Evolutionary conservation across 2,329 filamentous ascomycete genomes (phyloP), one percentile per base, ranked within the genome.

Genomic region (Colletotrichum godetiae): DNA sequence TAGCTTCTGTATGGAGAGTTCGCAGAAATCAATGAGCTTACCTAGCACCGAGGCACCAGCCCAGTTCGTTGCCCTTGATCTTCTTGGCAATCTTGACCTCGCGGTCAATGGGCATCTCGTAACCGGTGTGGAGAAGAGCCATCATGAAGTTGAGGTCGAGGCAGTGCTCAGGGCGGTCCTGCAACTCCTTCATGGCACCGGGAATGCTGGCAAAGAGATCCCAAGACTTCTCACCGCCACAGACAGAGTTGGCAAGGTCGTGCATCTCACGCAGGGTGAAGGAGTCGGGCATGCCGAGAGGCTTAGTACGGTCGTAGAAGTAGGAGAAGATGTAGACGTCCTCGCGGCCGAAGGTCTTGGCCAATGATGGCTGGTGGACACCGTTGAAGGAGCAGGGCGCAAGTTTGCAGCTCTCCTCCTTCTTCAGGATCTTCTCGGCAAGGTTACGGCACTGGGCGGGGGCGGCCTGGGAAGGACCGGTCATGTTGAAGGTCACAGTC

Each of bases 71-170:
- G 69, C 92, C 92, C 86, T 97, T 96, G 81, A 99, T 97, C 89
- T 98, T 98, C 93, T 99, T 99, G 73, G 96, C 97, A 81, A 98
- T 97, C 88, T 94, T 96, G 76, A 99, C 95, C 84, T 99, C 97
- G 52, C 97, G 90, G 77, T 98, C 94, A 78, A 98, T 92, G 4
- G 96, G 96, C 95, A 99, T 98, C 77, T 98, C 97, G 80, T 99
- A 99, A 3, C 97, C 97, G 6, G 95, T 97, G 84, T 98, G 95
- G 67, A 98, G 86, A 70, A 99, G 87, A 31, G 94, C 94, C 78
- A 97, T 86, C 95, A 98, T 98, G 81, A 98, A 99, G 86, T 94
- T 99, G 78, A 99, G 86, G 83, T 99, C 97, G 78, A 99, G 86
- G 84, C 97, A 99, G 83, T 93, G 94, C 84, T 99, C 95, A 2